Evolutionary conservation across 1,139 yeast genomes (phyloP).

Genomic region (Kurtzmaniella natalensis): DNA sequence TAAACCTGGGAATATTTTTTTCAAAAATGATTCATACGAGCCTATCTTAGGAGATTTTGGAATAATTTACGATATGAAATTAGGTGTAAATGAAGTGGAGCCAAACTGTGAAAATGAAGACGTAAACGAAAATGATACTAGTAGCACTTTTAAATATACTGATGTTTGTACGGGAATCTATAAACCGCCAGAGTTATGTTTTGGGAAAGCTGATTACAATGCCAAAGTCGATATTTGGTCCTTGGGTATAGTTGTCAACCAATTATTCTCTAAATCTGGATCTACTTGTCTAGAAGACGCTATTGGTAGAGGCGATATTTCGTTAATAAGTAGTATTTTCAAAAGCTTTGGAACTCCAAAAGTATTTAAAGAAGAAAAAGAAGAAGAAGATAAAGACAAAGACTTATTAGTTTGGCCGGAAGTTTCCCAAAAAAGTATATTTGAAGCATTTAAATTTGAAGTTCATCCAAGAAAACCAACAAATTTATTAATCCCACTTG

Average conservation of each 20-base stretch:
- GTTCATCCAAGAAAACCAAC: constrained; percentile 13
- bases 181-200: constrained; percentile 80
- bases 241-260: constrained; percentile 63
- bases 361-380: background rate
- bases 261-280: constrained; percentile 48
- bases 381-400: background rate
- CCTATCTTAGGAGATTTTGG: constrained; percentile 76
- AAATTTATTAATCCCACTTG: constrained; percentile 23
- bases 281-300: constrained; percentile 35
- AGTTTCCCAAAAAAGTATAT: constrained; percentile 30
- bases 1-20: constrained; percentile 74
- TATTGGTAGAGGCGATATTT: constrained; percentile 46
- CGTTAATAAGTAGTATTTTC: constrained; percentile 60
- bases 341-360: constrained; percentile 67
- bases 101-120: constrained; percentile 48
- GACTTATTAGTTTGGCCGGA: constrained; percentile 32
- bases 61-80: constrained; percentile 47
- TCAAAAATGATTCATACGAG: constrained; percentile 28
- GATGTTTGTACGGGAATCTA: constrained; percentile 77
- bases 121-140: constrained; percentile 18
- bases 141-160: constrained; percentile 39
- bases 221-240: constrained; percentile 78
- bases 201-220: constrained; percentile 62
- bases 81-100: constrained; percentile 10
- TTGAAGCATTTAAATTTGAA: constrained; percentile 25